Evolutionary conservation across 257 asterid genomes (phyloP).

Genomic region (Ilex aquifolium): DNA sequence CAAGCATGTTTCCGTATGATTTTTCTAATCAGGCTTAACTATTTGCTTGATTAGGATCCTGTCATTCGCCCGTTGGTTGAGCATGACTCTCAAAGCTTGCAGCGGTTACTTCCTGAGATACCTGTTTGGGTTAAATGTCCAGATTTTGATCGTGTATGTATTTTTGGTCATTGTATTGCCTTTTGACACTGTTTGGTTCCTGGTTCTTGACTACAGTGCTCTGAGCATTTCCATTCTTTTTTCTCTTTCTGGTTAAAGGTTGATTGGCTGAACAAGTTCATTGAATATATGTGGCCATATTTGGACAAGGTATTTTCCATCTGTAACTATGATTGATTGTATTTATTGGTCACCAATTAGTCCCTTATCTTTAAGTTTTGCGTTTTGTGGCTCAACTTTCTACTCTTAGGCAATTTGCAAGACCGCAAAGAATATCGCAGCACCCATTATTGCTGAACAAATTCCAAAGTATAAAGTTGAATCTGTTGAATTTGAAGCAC

Average conservation of each 20-base stretch:
- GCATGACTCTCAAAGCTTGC: constrained; percentile 62
- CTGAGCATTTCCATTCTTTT: background rate
- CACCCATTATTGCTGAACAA: constrained; percentile 59
- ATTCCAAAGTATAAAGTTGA: constrained; percentile 63
- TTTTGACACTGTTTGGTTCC: background rate
- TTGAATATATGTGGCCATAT: constrained; percentile 87
- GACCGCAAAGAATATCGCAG: constrained; percentile 54
- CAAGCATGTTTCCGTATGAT: background rate
- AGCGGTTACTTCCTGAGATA: constrained; percentile 70
- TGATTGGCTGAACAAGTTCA: constrained; percentile 88
- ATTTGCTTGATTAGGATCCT: constrained; percentile 64
- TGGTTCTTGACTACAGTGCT: background rate
- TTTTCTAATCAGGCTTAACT: background rate
- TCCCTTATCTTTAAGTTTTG: too few relatives aligned
- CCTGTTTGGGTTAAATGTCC: constrained; percentile 94
- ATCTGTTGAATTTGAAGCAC: constrained; percentile 49
- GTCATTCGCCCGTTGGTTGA: constrained; percentile 73
- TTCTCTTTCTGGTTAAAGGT: constrained; percentile 40
- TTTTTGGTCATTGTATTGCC: constrained; percentile 6
- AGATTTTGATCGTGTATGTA: constrained; percentile 90
- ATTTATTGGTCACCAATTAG: too few relatives aligned
- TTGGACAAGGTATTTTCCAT: constrained; percentile 66
- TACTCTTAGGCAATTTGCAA: constrained; percentile 51
- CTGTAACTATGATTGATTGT: background rate
- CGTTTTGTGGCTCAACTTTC: background rate